Conservation (phyloP, 805 yeast species). For the Groenewaldozyma tartarivorans region DNA sequence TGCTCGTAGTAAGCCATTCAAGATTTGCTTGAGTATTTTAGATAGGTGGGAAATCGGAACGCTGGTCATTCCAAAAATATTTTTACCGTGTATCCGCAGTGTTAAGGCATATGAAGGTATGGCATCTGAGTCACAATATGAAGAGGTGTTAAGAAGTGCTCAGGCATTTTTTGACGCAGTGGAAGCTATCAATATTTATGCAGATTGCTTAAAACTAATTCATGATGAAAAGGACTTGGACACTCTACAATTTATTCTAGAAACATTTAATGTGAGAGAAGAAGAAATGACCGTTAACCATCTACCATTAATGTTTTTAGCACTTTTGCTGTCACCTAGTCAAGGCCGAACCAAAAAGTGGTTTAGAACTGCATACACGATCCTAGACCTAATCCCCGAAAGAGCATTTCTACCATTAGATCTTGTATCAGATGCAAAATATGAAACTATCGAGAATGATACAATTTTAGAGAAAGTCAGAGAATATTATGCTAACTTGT, state of each 20-base stretch:
- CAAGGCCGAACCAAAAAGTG: conserved; percentile 20
- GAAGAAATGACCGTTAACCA: conserved; percentile 78
- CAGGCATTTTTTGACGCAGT: conserved; percentile 74
- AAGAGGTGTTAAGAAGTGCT: conserved; percentile 48
- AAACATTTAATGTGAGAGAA: conserved; percentile 65
- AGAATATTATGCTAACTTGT: conserved; percentile 3
- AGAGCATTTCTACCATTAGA: conserved; percentile 51
- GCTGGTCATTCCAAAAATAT: conserved; percentile 55
- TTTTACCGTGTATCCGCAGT: conserved; percentile 49
- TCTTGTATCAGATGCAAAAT: conserved; percentile 20
- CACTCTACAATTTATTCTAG: conserved; percentile 49
- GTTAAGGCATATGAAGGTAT: conserved; percentile 9
- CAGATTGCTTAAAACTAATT: conserved; percentile 42
- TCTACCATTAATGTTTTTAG: conserved; percentile 58
- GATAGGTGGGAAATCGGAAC: conserved; percentile 95
- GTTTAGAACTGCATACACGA: conserved; percentile 31
- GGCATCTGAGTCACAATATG: conserved; percentile 21
- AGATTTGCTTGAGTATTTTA: conserved; percentile 63
- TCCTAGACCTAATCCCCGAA: conserved; percentile 52
- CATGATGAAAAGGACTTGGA: conserved; percentile 29
- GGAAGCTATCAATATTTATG: conserved; percentile 75
- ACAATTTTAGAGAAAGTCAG: conserved; percentile 25
- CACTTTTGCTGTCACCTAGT: conserved; percentile 13
- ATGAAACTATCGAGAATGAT: conserved; percentile 18
- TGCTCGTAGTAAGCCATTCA: conserved; percentile 42